Evolutionary conservation across 305 asterid genomes (phyloP).

Genomic region (Solanum chacoense): DNA sequence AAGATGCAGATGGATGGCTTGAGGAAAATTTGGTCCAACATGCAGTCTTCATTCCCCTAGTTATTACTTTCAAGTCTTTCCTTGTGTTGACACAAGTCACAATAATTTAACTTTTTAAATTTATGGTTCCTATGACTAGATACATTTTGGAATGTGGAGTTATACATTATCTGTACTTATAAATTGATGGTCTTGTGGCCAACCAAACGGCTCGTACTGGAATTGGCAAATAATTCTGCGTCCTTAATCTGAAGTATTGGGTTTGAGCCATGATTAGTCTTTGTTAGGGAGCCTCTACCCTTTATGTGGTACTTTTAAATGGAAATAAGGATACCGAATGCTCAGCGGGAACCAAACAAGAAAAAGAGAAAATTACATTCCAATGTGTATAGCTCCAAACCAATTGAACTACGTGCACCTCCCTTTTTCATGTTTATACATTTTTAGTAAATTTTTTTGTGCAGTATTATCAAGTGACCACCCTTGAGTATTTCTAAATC

Average conservation of each 20-base stretch:
- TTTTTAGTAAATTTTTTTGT: too few relatives aligned
- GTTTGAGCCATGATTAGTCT: background rate
- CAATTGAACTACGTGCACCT: too few relatives aligned
- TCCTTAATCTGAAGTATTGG: background rate
- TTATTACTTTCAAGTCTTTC: background rate
- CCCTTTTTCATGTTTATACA: too few relatives aligned
- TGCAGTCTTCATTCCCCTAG: background rate
- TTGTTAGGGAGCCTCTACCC: background rate
- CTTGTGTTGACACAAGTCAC: background rate
- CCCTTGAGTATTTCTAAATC: too few relatives aligned
- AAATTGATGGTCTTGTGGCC: background rate
- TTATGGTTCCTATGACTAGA: background rate
- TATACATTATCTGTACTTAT: background rate
- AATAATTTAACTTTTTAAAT: too few relatives aligned
- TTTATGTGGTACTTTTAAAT: background rate
- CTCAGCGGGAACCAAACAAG: background rate
- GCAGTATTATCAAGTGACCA: too few relatives aligned
- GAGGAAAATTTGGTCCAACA: too few relatives aligned
- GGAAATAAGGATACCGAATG: too few relatives aligned
- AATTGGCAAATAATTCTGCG: too few relatives aligned
- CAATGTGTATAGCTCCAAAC: too few relatives aligned
- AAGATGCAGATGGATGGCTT: background rate
- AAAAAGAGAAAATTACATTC: too few relatives aligned
- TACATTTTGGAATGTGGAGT: background rate
- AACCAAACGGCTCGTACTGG: too few relatives aligned